phyloP scores from a whole-genome alignment of 2,329 filamentous ascomycete genomes.

The Trichoderma aggressivum region DNA sequence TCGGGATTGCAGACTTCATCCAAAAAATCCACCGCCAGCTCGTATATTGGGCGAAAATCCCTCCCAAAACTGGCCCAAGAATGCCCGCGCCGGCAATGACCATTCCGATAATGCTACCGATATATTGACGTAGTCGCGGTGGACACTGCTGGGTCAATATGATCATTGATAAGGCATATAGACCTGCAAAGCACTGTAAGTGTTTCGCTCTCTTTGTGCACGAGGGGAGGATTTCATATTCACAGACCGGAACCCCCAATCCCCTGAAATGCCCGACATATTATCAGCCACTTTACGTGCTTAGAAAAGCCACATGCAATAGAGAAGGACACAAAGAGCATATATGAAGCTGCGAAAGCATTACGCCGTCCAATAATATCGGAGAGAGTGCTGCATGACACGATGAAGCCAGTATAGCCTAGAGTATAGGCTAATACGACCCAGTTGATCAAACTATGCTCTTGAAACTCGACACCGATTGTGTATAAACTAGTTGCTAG shows the following conservation, averaged over 20 bases:
- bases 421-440: conserved; percentile 55
- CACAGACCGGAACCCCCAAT: conserved; percentile 48
- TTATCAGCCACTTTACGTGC: conserved; percentile 43
- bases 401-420: conserved; percentile 54
- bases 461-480: conserved; percentile 52
- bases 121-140: conserved; percentile 36
- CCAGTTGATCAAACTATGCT: conserved; percentile 48
- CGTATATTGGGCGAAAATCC: conserved; percentile 46
- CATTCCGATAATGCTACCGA: conserved; percentile 47
- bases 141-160: conserved; percentile 51
- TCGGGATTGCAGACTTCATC: conserved; percentile 48
- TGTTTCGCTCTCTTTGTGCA: neutral
- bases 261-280: conserved; percentile 48
- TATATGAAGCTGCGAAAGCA: conserved; percentile 48
- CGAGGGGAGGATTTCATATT: neutral
- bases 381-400: conserved; percentile 52
- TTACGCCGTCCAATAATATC: conserved; percentile 53
- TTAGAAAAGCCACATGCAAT: conserved; percentile 46
- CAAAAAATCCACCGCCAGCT: conserved; percentile 57
- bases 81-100: conserved; percentile 48
- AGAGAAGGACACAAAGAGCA: conserved; percentile 56
- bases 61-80: conserved; percentile 51
- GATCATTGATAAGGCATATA: conserved; percentile 57
- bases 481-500: conserved; percentile 56
- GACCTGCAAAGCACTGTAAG: conserved; percentile 31